Evolutionary conservation across 352 stramenopile species (phyloP).

Genomic region (Phytophthora ohioensis): DNA sequence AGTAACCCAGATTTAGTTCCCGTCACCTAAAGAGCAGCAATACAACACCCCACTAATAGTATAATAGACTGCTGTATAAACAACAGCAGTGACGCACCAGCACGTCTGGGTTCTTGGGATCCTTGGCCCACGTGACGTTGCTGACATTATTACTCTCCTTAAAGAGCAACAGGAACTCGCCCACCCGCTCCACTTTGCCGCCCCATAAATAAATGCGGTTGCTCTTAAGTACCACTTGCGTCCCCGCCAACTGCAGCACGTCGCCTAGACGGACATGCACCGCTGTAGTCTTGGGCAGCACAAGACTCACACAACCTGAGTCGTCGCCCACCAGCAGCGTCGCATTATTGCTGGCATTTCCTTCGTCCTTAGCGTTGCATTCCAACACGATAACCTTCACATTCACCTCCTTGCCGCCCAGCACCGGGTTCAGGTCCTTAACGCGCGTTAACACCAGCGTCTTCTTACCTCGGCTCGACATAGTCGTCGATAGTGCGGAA

Average conservation of each 20-base stretch:
- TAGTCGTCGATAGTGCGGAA: not conserved
- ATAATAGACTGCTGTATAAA: no score
- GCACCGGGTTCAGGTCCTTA: slow-evolving; percentile 74
- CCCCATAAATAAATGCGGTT: slow-evolving; percentile 82
- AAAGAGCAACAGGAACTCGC: slow-evolving; percentile 88
- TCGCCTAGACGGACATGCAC: slow-evolving; percentile 78
- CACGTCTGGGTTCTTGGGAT: slow-evolving; percentile 73
- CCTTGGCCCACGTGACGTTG: slow-evolving; percentile 85
- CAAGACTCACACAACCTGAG: slow-evolving; percentile 79
- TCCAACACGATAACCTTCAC: slow-evolving; percentile 88
- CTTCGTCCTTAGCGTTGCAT: slow-evolving; percentile 84
- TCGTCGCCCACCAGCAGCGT: slow-evolving; percentile 88
- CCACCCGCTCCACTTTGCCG: slow-evolving; percentile 84
- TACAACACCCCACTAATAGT: no score
- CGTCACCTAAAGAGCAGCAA: not conserved
- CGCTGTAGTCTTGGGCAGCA: slow-evolving; percentile 77
- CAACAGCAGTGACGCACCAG: slow-evolving; percentile 46
- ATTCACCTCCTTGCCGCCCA: slow-evolving; percentile 71
- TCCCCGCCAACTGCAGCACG: slow-evolving; percentile 71
- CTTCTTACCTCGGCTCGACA: slow-evolving; percentile 51
- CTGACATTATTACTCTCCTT: slow-evolving; percentile 88
- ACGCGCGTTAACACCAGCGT: slow-evolving; percentile 66
- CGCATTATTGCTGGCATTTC: slow-evolving; percentile 75
- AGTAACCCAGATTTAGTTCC: not conserved
- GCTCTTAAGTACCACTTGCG: slow-evolving; percentile 84